These are phyloP conservation scores for Diaporthe destruens DNA, from an alignment of 2,329 filamentous ascomycete genomes.

Conservation along the genomic window DNA sequence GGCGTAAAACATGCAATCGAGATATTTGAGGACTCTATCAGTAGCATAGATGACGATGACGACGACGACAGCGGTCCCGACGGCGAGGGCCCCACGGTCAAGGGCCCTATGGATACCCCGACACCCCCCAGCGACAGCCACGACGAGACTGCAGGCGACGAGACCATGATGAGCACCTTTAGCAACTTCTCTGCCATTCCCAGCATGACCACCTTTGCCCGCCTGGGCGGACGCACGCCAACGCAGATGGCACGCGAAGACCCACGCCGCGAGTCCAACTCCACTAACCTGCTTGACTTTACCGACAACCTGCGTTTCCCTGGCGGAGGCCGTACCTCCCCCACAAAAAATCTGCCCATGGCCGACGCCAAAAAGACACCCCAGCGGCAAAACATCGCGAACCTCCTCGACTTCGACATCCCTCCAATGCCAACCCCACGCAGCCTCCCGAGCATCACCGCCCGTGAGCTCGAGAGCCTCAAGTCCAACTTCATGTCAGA, in stretches of 20 bases:
- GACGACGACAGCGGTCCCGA: conserved; percentile 48
- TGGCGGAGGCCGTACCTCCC: conserved; percentile 51
- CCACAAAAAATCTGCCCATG: conserved; percentile 52
- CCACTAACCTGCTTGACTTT: conserved; percentile 88
- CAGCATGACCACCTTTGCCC: conserved; percentile 86
- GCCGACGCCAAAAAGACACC: conserved; percentile 58
- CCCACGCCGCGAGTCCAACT: conserved; percentile 62
- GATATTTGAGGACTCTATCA: conserved; percentile 70
- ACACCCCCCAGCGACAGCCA: conserved; percentile 26
- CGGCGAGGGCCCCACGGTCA: conserved; percentile 45
- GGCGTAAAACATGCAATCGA: conserved; percentile 71
- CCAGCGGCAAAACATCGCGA: conserved; percentile 67
- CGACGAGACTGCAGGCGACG: conserved; percentile 66
- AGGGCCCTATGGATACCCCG: conserved; percentile 38
- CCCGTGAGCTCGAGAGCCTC: conserved; percentile 90
- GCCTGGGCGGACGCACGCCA: conserved; percentile 66
- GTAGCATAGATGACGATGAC: conserved; percentile 45
- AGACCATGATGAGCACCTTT: conserved; percentile 84
- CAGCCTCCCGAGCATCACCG: conserved; percentile 90
- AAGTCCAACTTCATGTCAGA: conserved; percentile 93
- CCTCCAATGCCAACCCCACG: conserved; percentile 93
- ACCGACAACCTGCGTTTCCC: conserved; percentile 76
- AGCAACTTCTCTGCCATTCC: conserved; percentile 92
- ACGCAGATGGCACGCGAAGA: conserved; percentile 40
- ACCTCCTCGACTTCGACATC: conserved; percentile 90